Evolutionary conservation across 139 green algal species (phyloP).

Genomic region (Chlorella sp.): DNA sequence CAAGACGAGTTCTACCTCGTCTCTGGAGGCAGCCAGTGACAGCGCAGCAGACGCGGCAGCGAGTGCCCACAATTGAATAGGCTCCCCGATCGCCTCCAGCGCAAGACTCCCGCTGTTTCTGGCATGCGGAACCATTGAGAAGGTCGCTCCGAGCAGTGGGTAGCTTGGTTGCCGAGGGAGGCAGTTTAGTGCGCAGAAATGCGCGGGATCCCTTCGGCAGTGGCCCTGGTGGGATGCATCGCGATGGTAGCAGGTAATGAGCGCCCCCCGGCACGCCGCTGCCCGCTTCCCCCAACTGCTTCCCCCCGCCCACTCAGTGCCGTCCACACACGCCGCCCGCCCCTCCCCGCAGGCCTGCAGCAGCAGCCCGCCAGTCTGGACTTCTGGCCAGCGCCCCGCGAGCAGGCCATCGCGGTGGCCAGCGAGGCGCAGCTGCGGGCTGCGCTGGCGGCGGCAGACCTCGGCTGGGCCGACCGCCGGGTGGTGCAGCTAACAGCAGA

Average conservation of each 20-base stretch:
- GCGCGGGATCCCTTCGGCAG: not conserved
- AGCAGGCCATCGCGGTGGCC: not conserved
- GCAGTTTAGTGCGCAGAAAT: not conserved
- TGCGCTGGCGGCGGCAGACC: conserved; percentile 4
- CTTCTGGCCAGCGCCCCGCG: not conserved
- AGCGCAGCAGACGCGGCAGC: too few species aligned
- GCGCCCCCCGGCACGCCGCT: not conserved
- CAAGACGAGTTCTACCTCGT: too few species aligned
- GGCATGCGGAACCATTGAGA: too few species aligned
- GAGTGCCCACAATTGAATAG: too few species aligned
- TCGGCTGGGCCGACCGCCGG: conserved; percentile 27
- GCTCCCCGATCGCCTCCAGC: too few species aligned
- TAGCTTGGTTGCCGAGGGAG: too few species aligned
- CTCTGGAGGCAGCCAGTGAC: too few species aligned
- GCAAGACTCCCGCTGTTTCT: too few species aligned
- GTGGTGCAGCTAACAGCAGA: conserved; percentile 18
- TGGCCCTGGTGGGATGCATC: not conserved
- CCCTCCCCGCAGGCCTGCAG: conserved; percentile 13
- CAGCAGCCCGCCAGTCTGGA: not conserved
- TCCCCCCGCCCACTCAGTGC: not conserved
- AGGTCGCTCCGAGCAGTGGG: too few species aligned
- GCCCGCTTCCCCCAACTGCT: not conserved
- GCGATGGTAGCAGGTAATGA: not conserved
- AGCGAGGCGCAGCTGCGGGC: conserved; percentile 33
- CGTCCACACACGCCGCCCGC: too few species aligned